These are phyloP conservation scores for Yamadazyma nakazawae DNA, from an alignment of 805 yeast genomes.

Conservation along the genomic window DNA sequence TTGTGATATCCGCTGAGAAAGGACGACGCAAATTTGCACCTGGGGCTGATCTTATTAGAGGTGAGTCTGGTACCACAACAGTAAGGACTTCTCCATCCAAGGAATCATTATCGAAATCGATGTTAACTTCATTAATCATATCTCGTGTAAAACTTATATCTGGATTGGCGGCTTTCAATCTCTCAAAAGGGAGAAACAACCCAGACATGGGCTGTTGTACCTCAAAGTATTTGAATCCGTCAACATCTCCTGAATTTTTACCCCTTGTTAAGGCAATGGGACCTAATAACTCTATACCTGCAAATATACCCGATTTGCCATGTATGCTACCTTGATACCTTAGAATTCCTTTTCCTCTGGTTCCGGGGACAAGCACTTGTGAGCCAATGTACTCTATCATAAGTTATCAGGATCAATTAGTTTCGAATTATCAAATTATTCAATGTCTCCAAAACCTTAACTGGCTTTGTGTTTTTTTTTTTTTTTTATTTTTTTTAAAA, in stretches of 20 bases:
- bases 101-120: conserved; percentile 4
- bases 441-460: neutral
- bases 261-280: conserved; percentile 58
- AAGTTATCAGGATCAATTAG: neutral
- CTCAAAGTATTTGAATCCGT: conserved; percentile 66
- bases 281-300: conserved; percentile 83
- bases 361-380: conserved; percentile 57
- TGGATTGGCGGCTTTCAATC: conserved; percentile 35
- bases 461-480: conserved; percentile 1
- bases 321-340: conserved; percentile 71
- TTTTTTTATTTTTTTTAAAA: neutral
- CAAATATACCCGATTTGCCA: conserved; percentile 70
- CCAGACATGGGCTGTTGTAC: conserved; percentile 68
- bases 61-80: neutral
- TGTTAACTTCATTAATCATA: conserved; percentile 12
- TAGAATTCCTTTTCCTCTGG: conserved; percentile 62
- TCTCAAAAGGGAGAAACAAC: conserved; percentile 62
- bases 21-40: conserved; percentile 2
- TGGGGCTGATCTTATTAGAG: neutral
- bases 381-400: conserved; percentile 28
- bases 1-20: conserved; percentile 4
- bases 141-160: conserved; percentile 17
- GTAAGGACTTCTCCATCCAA: conserved; percentile 1
- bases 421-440: neutral
- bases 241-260: conserved; percentile 80